Percentiles rank a stretch among this genome's conserved stretches.
Evolutionary conservation across 768 basidiomycete species (phyloP).

Genomic region (Kwoniella sp.): DNA sequence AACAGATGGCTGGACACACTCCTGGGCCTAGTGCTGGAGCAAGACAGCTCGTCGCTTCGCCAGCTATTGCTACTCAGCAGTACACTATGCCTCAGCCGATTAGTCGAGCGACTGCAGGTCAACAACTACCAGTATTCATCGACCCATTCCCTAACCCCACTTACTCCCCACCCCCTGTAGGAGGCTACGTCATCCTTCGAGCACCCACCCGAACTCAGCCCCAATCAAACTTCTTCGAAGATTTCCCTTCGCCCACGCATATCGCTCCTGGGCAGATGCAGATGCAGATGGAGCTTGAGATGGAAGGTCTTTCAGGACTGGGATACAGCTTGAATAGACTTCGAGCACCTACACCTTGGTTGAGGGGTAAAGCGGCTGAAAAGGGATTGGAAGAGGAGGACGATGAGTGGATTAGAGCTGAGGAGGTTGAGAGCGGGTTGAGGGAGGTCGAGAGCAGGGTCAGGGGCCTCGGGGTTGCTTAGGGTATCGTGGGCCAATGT

Average conservation of each 20-base stretch:
- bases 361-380: slow-evolving; percentile 6
- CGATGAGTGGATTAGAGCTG: slow-evolving; percentile 20
- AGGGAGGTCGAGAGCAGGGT: slow-evolving; percentile 8
- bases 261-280: not conserved
- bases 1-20: not conserved
- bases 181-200: slow-evolving; percentile 23
- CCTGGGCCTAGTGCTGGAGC: not conserved
- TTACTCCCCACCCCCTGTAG: not conserved
- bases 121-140: slow-evolving; percentile 5
- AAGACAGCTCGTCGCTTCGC: slow-evolving; percentile 1
- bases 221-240: slow-evolving; percentile 7
- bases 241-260: slow-evolving; percentile 14
- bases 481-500: too few relatives aligned
- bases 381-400: slow-evolving; percentile 16
- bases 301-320: slow-evolving; percentile 18
- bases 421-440: slow-evolving; percentile 8
- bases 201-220: slow-evolving; percentile 11
- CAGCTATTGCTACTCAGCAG: not conserved
- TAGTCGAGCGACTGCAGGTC: not conserved
- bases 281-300: not conserved
- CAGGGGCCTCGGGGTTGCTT: slow-evolving; percentile 13
- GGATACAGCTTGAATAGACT: slow-evolving; percentile 28
- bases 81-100: not conserved
- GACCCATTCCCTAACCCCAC: slow-evolving; percentile 13
- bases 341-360: slow-evolving; percentile 27